These are phyloP conservation scores for Achlya hypogyna DNA, from an alignment of 352 stramenopile species.

Conservation along the genomic window DNA sequence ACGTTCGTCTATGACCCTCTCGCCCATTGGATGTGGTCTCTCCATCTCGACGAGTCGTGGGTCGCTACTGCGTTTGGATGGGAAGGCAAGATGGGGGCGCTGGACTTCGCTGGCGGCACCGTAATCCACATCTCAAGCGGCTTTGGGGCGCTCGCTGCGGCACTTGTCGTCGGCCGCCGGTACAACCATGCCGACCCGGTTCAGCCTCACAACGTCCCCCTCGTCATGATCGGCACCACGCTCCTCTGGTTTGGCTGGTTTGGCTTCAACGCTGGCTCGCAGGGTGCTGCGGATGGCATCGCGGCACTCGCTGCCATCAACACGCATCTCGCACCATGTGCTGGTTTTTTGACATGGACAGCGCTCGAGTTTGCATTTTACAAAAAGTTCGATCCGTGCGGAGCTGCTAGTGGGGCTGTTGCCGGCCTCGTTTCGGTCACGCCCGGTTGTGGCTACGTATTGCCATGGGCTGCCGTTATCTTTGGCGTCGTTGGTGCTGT, in stretches of 20 bases:
- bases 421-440: slow-evolving; percentile 62
- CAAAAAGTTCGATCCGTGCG: slow-evolving; percentile 54
- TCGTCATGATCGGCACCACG: slow-evolving; percentile 71
- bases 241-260: slow-evolving; percentile 84
- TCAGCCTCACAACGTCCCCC: slow-evolving; percentile 74
- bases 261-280: slow-evolving; percentile 69
- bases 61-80: slow-evolving; percentile 36
- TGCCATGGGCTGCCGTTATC: slow-evolving; percentile 54
- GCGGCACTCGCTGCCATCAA: slow-evolving; percentile 61
- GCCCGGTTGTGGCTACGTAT: slow-evolving; percentile 57
- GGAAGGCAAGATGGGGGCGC: slow-evolving; percentile 54
- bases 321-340: slow-evolving; percentile 52
- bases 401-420: slow-evolving; percentile 47
- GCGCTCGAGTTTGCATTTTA: slow-evolving; percentile 39
- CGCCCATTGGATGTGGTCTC: slow-evolving; percentile 75
- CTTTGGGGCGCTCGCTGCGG: slow-evolving; percentile 61
- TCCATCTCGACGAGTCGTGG: slow-evolving; percentile 51
- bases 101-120: slow-evolving; percentile 79
- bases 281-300: slow-evolving; percentile 48
- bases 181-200: slow-evolving; percentile 65
- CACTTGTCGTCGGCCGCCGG: slow-evolving; percentile 57
- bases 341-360: slow-evolving; percentile 64
- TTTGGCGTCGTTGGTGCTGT: slow-evolving; percentile 56
- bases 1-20: slow-evolving; percentile 78
- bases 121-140: slow-evolving; percentile 78